phyloP scores from a whole-genome alignment of 2,329 filamentous ascomycete species.

The Myriangium duriaei region DNA sequence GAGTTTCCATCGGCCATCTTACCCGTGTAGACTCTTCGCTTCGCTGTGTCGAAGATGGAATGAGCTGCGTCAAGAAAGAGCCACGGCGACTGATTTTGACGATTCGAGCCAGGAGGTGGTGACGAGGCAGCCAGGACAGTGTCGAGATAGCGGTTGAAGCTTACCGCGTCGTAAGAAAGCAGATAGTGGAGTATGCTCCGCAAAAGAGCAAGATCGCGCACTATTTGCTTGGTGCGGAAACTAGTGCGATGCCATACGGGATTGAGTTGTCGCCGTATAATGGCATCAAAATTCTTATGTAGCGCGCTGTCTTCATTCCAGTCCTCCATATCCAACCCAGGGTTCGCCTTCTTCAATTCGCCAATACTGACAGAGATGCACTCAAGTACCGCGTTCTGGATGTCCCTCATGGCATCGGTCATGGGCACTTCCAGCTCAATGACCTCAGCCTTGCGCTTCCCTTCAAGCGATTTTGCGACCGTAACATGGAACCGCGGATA shows the following conservation, averaged over 20 bases:
- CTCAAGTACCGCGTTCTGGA: constrained; percentile 88
- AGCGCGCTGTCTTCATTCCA: constrained; percentile 92
- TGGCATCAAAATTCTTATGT: constrained; percentile 81
- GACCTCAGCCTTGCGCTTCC: constrained; percentile 85
- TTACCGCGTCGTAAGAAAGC: constrained; percentile 77
- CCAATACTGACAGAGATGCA: constrained; percentile 92
- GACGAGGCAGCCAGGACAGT: constrained; percentile 86
- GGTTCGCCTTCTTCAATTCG: constrained; percentile 83
- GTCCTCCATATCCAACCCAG: constrained; percentile 85
- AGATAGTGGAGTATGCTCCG: constrained; percentile 69
- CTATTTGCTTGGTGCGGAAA: constrained; percentile 90
- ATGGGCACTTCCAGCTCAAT: constrained; percentile 94
- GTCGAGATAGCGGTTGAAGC: constrained; percentile 85
- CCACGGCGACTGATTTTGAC: constrained; percentile 88
- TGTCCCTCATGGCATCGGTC: constrained; percentile 85
- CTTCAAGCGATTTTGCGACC: constrained; percentile 80
- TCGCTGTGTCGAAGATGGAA: constrained; percentile 84
- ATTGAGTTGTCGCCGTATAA: constrained; percentile 79
- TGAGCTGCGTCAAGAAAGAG: constrained; percentile 90
- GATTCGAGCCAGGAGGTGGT: constrained; percentile 73
- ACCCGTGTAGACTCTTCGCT: constrained; percentile 71
- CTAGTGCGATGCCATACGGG: constrained; percentile 96
- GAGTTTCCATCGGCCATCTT: constrained; percentile 49
- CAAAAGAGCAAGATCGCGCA: constrained; percentile 73
- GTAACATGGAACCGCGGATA: constrained; percentile 91